phyloP scores from a whole-genome alignment of 1,284 basidiomycete genomes.

The Leccinum griseonigrum region DNA sequence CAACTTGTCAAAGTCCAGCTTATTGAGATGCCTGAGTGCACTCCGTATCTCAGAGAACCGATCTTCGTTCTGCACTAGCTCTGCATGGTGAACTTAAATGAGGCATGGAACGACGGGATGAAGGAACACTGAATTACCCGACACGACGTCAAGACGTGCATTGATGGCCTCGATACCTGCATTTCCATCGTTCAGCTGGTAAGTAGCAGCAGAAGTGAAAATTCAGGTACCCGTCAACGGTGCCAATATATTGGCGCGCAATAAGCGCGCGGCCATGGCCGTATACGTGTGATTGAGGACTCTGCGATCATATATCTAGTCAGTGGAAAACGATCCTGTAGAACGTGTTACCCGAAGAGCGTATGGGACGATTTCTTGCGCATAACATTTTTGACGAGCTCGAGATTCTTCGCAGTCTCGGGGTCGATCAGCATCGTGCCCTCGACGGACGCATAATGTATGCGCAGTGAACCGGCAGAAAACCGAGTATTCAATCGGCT shows the following conservation, averaged over 20 bases:
- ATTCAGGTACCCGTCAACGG: slow-evolving; percentile 65
- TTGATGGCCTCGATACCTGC: slow-evolving; percentile 57
- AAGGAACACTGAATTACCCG: slow-evolving; percentile 47
- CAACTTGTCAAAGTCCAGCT: slow-evolving; percentile 87
- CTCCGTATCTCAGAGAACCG: slow-evolving; percentile 67
- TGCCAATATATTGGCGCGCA: slow-evolving; percentile 81
- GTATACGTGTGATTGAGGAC: slow-evolving; percentile 81
- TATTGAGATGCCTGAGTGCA: slow-evolving; percentile 68
- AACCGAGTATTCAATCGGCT: slow-evolving; percentile 66
- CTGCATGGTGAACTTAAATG: slow-evolving; percentile 38
- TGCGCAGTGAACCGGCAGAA: slow-evolving; percentile 69
- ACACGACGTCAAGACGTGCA: slow-evolving; percentile 79
- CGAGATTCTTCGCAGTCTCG: slow-evolving; percentile 83
- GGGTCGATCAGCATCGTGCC: slow-evolving; percentile 93
- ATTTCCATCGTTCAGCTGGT: not conserved
- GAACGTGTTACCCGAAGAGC: slow-evolving; percentile 63
- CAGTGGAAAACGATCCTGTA: not conserved
- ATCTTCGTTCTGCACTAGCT: slow-evolving; percentile 75
- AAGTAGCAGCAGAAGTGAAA: not conserved
- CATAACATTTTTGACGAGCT: slow-evolving; percentile 77
- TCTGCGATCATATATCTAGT: slow-evolving; percentile 33
- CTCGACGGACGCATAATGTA: slow-evolving; percentile 75
- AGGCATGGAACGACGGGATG: not conserved
- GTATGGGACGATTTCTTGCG: slow-evolving; percentile 65
- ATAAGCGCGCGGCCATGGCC: slow-evolving; percentile 79